Evolutionary conservation across 768 basidiomycete species (phyloP).

Genomic region (Collybiopsis confluens): DNA sequence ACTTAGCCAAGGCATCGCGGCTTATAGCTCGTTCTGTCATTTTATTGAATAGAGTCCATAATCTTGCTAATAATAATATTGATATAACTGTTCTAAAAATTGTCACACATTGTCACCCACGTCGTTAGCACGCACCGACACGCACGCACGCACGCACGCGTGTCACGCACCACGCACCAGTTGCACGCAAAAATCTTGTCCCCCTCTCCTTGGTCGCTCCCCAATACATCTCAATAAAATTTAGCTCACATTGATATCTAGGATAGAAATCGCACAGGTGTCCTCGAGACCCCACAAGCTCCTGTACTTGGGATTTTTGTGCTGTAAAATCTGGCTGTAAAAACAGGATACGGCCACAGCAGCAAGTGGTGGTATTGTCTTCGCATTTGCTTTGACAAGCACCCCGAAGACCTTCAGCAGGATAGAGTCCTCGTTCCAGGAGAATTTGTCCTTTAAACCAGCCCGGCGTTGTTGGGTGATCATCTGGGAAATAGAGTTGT

Average conservation of each 20-base stretch:
- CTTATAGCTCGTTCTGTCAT: too few relatives aligned
- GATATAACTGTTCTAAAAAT: too few relatives aligned
- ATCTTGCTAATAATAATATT: too few relatives aligned
- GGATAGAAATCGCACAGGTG: conserved; percentile 8
- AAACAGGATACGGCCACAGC: conserved; percentile 4
- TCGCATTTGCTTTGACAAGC: conserved; percentile 21
- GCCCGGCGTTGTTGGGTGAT: conserved; percentile 25
- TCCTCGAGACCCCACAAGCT: not conserved
- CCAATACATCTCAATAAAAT: too few relatives aligned
- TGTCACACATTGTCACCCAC: too few relatives aligned
- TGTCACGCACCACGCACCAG: too few relatives aligned
- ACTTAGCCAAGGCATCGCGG: too few relatives aligned
- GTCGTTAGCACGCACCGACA: too few relatives aligned
- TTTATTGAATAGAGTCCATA: too few relatives aligned
- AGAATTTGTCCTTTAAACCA: conserved; percentile 29
- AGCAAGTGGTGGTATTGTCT: not conserved
- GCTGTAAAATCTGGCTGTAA: not conserved
- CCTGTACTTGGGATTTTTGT: not conserved
- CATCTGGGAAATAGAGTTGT: conserved; percentile 25
- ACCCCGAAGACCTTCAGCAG: conserved; percentile 14
- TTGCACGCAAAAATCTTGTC: too few relatives aligned
- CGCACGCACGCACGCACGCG: too few relatives aligned
- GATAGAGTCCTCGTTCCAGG: conserved; percentile 17
- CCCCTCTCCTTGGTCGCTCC: conserved; percentile 20
- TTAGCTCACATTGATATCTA: conserved; percentile 5